Conservation (phyloP, 2,329 filamentous ascomycete species). For the Dactylellina parvicollis region DNA sequence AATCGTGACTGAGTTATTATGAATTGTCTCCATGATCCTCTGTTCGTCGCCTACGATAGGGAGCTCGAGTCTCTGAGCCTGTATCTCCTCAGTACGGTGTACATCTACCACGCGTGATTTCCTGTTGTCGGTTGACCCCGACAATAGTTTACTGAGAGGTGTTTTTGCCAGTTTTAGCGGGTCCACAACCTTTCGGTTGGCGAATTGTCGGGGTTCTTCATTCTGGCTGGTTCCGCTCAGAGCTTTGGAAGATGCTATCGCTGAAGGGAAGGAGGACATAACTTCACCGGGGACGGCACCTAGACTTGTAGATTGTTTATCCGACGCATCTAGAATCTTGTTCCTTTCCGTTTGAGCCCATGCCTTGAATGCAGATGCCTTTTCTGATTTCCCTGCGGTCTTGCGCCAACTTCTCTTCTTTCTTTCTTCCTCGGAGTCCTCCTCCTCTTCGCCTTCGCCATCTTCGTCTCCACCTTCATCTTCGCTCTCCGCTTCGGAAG, state of each 20-base stretch:
- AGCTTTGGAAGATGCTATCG: conserved; percentile 59
- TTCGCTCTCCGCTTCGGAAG: conserved; percentile 7
- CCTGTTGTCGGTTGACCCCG: conserved; percentile 29
- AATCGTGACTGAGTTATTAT: conserved; percentile 88
- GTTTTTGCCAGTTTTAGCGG: conserved; percentile 33
- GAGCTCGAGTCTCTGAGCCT: conserved; percentile 79
- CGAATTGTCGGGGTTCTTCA: conserved; percentile 36
- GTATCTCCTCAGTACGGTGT: conserved; percentile 74
- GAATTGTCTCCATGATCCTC: conserved; percentile 96
- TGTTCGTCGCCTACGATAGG: conserved; percentile 96
- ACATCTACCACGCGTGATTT: conserved; percentile 52
- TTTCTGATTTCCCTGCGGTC: conserved; percentile 61
- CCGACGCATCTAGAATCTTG: conserved; percentile 72
- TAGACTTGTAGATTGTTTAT: conserved; percentile 66
- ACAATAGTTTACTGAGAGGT: conserved; percentile 22
- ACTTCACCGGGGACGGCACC: conserved; percentile 59
- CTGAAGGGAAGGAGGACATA: conserved; percentile 59
- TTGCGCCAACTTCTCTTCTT: conserved; percentile 59
- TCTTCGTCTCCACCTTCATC: conserved; percentile 18
- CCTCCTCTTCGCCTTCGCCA: conserved; percentile 63
- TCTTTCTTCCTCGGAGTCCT: conserved; percentile 56
- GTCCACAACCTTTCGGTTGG: conserved; percentile 10
- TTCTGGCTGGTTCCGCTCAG: conserved; percentile 58
- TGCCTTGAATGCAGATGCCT: conserved; percentile 82
- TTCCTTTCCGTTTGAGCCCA: conserved; percentile 92